Base-by-base conservation (phyloP, 495 filamentous ascomycete species). In the Neurospora discreta region DNA sequence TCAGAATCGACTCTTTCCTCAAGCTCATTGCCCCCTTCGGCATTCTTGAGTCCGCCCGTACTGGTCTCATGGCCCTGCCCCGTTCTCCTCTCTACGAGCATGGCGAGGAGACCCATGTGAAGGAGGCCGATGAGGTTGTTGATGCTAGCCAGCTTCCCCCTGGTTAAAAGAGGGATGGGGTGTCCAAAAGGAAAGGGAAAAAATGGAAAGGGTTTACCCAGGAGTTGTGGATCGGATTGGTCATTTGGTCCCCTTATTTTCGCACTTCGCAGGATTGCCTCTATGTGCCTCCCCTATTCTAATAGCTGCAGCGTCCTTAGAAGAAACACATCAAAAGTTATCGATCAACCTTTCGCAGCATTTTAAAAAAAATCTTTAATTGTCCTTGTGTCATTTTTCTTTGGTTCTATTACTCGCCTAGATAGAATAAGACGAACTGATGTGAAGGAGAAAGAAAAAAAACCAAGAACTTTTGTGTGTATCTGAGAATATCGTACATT, bases 1-100 rank as follows among this genome's bases (percentile, higher is more conserved):
- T 86, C 71, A 89, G 95, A 82, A 97, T 99, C 78, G 95, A 98
- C 81, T 95, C 93, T 36, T 99, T 98, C 84, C 90, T 99, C 84
- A 98, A 97, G 84, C 87, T 99, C 71, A 89, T 99, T 77, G 86
- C 88, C 68, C 94, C 94, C n/a, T 99, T 98, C 81, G 95, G 95
- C 77, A 94, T 99, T 74, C 87, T 99, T 20, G 95, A 99, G 83
- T 97, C 93, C 52, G 92, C 95, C 42, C 87, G 95, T 68, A 98
- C 95, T 20, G 91, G 95, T 80, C 88, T 99, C 40, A 99, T 97
- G 95, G 95, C 95, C 23, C 87, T 99, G 71, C 95, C 95, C 44
- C 91, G 95, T 43, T 97, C 95, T 38, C 95, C 95, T 68, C 88
- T 99, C 30, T 88, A 91, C 72, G 89, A 87, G 68, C 87, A 87